phyloP scores from a whole-genome alignment of 345 rosid genomes.

The Excoecaria cochinchinensis region DNA sequence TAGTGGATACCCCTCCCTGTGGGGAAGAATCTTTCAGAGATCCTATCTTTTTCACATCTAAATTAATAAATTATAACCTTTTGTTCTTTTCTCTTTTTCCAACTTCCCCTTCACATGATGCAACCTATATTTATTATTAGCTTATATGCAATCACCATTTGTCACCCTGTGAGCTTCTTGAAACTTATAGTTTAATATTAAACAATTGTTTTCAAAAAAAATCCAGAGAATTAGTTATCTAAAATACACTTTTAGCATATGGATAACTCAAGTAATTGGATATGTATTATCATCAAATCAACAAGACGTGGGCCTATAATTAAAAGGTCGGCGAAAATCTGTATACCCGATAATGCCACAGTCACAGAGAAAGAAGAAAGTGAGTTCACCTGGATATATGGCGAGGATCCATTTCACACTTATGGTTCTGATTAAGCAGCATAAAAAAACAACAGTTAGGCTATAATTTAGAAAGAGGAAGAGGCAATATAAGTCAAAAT shows the following conservation, averaged over 20 bases:
- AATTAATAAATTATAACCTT: slow-evolving; percentile 12
- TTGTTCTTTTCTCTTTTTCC: not conserved
- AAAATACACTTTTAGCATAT: slow-evolving; percentile 10
- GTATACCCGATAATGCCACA: not conserved
- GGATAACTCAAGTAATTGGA: slow-evolving; percentile 23
- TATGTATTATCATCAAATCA: slow-evolving; percentile 4
- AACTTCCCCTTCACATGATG: not conserved
- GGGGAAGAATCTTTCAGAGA: slow-evolving; percentile 22
- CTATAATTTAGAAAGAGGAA: slow-evolving; percentile 7
- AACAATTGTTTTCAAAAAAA: not conserved
- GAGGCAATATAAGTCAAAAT: slow-evolving; percentile 4
- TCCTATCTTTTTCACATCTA: slow-evolving; percentile 11
- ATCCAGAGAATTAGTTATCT: not conserved
- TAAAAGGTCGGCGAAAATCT: slow-evolving; percentile 25
- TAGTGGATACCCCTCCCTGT: slow-evolving; percentile 2
- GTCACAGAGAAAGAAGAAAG: not conserved
- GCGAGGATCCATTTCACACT: slow-evolving; percentile 35
- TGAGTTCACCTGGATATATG: slow-evolving; percentile 22
- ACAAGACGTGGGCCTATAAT: slow-evolving; percentile 11
- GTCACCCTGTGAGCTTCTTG: not conserved
- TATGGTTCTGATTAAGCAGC: slow-evolving; percentile 35
- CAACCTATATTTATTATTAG: not conserved
- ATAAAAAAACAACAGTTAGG: slow-evolving; percentile 29
- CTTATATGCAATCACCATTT: too few relatives aligned
- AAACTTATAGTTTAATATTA: not conserved